Conservation (phyloP, 1,284 basidiomycete genomes). For the Gymnopus androsaceus region DNA sequence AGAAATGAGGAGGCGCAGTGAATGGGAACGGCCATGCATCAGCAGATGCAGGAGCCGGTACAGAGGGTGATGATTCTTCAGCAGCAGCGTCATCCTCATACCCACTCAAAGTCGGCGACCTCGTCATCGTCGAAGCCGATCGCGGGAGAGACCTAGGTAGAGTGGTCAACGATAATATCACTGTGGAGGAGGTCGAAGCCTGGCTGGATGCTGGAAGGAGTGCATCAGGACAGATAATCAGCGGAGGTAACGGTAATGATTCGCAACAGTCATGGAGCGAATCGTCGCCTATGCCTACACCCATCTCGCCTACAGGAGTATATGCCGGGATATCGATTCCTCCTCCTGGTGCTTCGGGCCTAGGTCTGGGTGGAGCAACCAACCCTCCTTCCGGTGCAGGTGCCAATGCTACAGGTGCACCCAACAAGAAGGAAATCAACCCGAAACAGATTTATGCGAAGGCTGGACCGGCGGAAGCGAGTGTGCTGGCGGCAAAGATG, state of each 20-base stretch:
- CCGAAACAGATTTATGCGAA: conserved; percentile 98
- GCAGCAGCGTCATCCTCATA: conserved; percentile 52
- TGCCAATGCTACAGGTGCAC: conserved; percentile 21
- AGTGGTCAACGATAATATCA: conserved; percentile 87
- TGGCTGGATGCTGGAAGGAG: conserved; percentile 68
- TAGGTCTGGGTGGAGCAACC: no score
- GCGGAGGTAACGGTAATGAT: conserved; percentile 14
- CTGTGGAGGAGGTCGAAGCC: conserved; percentile 88
- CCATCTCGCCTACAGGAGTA: conserved; percentile 56
- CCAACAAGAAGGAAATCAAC: conserved; percentile 92
- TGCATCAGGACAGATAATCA: conserved; percentile 30
- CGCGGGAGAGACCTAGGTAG: conserved; percentile 92
- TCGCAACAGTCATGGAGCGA: conserved; percentile 26
- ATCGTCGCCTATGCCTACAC: conserved; percentile 41
- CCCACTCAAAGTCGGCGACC: conserved; percentile 74
- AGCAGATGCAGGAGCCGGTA: neutral
- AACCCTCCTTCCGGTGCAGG: neutral
- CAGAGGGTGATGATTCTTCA: no score
- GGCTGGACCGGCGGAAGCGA: conserved; percentile 83
- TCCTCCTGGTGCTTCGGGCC: neutral
- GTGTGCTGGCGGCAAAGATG: conserved; percentile 75
- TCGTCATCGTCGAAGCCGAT: conserved; percentile 97
- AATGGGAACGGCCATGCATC: conserved; percentile 2
- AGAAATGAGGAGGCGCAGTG: no score
- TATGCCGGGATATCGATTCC: conserved; percentile 28